Percentiles rank a stretch among this genome's conserved stretches.
Evolutionary conservation across 2,329 filamentous ascomycete genomes (phyloP).

Genomic region (Aspergillus fischeri): DNA sequence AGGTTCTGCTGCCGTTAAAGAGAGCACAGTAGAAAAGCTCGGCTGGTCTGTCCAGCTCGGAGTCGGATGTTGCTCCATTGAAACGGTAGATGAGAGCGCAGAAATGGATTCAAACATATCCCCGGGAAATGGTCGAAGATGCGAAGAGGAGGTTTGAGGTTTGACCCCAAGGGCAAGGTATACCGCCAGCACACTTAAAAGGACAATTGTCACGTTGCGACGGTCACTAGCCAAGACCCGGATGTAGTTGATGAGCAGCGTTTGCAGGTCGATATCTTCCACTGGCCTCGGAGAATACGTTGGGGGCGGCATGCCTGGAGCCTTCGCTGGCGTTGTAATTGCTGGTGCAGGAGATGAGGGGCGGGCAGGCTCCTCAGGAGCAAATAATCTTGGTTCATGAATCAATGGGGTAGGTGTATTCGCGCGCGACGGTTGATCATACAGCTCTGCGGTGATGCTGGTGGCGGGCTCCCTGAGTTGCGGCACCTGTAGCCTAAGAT

Average conservation of each 20-base stretch:
- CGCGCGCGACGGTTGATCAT: neutral
- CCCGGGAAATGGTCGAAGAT: slow-evolving; percentile 14
- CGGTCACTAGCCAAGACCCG: slow-evolving; percentile 50
- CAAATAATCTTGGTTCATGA: neutral
- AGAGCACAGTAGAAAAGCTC: neutral
- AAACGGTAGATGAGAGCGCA: neutral
- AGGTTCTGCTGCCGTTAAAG: neutral
- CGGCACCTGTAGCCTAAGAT: slow-evolving; percentile 11
- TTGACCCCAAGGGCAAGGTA: slow-evolving; percentile 32
- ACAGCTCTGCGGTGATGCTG: slow-evolving; percentile 9
- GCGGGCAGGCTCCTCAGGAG: neutral
- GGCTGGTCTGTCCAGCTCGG: neutral
- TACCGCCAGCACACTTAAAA: slow-evolving; percentile 43
- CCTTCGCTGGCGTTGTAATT: slow-evolving; percentile 4
- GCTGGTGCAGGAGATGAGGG: neutral
- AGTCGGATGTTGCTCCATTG: slow-evolving; percentile 4
- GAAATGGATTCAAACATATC: slow-evolving; percentile 7
- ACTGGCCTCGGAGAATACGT: slow-evolving; percentile 4
- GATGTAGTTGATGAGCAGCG: slow-evolving; percentile 52
- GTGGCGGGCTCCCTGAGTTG: slow-evolving; percentile 13
- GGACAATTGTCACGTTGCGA: slow-evolving; percentile 49
- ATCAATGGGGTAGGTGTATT: neutral
- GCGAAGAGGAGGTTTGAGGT: slow-evolving; percentile 1
- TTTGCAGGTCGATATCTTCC: slow-evolving; percentile 48
- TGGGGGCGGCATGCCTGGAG: neutral